phyloP scores from a whole-genome alignment of 176 grass and related monocot species.

The Leersia perrieri region DNA sequence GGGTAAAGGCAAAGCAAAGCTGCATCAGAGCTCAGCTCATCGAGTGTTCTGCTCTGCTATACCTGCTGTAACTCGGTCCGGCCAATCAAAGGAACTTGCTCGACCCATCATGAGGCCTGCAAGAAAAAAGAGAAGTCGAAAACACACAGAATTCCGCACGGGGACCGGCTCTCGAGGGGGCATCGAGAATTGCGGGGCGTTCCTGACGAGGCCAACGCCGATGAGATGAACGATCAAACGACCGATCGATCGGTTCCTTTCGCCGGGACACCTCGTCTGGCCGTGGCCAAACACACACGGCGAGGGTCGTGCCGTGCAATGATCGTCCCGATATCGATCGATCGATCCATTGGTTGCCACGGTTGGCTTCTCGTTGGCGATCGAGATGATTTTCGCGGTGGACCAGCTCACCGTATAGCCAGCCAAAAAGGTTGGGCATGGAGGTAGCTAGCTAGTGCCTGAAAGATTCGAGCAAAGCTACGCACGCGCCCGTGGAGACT shows the following conservation, averaged over 20 bases:
- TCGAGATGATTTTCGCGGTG: constrained; percentile 9
- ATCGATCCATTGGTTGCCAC: background rate
- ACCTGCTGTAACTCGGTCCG: background rate
- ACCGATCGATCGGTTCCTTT: background rate
- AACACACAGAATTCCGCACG: background rate
- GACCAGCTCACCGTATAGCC: background rate
- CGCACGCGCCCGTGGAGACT: background rate
- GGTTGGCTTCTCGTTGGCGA: background rate
- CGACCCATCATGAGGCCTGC: constrained; percentile 32
- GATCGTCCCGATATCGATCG: background rate
- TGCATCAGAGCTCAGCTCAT: background rate
- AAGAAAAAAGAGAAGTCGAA: background rate
- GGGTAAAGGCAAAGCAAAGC: background rate
- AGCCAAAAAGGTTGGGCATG: background rate
- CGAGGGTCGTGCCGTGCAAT: background rate
- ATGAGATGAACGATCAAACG: too few relatives aligned
- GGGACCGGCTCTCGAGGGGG: background rate
- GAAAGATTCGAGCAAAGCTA: constrained; percentile 1
- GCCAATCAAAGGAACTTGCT: constrained; percentile 21
- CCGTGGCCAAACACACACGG: background rate
- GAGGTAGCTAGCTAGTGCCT: background rate
- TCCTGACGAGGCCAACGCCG: background rate
- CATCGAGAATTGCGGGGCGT: background rate
- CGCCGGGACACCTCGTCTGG: background rate
- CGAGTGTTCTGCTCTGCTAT: constrained; percentile 20